Base-by-base conservation (phyloP, 1,139 yeast genomes). In the Hanseniaspora sp. region DNA sequence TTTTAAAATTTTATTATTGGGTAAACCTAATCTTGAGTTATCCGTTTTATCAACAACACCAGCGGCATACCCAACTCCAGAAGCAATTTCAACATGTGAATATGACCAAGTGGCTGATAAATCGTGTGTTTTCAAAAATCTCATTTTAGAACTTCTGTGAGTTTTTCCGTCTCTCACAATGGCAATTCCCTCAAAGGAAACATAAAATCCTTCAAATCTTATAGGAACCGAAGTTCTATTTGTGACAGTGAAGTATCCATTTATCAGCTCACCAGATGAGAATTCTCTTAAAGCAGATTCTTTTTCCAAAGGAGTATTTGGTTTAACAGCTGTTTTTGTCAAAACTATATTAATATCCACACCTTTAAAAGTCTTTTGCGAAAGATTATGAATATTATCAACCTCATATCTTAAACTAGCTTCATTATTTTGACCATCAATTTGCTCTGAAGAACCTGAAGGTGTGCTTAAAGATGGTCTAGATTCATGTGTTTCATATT, bases 131-230 rank as follows among this genome's bases (percentile, higher is more conserved):
- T 70, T 65, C 34, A 74, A 58, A 56, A 74, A 71, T 31, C 69
- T 64, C 54, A 70, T 70, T 17, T 62, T 61, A 4, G 67, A 62
- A 51, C 56, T 67, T 56, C 57, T 66, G 60, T 57, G 62, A 67
- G 34, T 59, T 57, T 12, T 58, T 55, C 28, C 57, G 49, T 69
- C 69, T 13, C 67, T 62, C 2, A 71, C 61, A 0, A 71, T 63
- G 7, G 64, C 61, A 5, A 61, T 63, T 0, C 84, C 85, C 63
- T 80, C 84, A 43, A 80, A 65, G 1, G 81, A 75, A 11, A 80
- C 82, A 48, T 76, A 71, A 60, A 80, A 73, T 77, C 77, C 77
- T 59, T 79, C 80, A 60, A 79, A 80, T 8, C 74, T 74, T 2
- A 79, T 64, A 0, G 71, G 68, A 15, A 66, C 61, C 0, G 64